Evolutionary conservation across 148 eudicot species (phyloP).

Genomic region (Chenopodium berlandieri): DNA sequence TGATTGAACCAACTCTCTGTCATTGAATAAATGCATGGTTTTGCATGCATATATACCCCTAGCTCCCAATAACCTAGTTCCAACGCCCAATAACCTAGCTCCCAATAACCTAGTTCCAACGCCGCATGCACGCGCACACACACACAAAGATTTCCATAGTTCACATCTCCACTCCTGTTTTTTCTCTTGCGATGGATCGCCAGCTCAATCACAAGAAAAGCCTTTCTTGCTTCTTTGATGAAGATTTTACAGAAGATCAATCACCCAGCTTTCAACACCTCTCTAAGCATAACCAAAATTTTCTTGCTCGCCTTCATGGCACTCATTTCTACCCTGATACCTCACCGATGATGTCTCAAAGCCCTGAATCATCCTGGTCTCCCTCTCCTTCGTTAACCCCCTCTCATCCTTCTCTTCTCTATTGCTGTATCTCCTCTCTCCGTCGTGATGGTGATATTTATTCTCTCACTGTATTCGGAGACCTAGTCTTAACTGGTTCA

Average conservation of each 20-base stretch:
- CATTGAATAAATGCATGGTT: conserved; percentile 2
- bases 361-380: conserved; percentile 49
- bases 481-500: conserved; percentile 48
- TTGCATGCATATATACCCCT: conserved; percentile 2
- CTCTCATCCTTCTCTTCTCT: conserved; percentile 41
- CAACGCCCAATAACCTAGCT: no score
- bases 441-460: conserved; percentile 51
- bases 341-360: conserved; percentile 27
- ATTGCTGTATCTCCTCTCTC: conserved; percentile 61
- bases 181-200: conserved; percentile 12
- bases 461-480: conserved; percentile 37
- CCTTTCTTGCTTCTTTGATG: conserved; percentile 16
- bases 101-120: background rate
- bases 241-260: conserved; percentile 12
- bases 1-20: background rate
- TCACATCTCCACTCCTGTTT: background rate
- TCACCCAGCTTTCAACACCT: conserved; percentile 15
- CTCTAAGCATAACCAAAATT: conserved; percentile 2
- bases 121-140: background rate
- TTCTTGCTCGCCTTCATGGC: background rate
- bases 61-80: background rate
- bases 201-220: conserved; percentile 10
- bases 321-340: conserved; percentile 1
- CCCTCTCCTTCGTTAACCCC: conserved; percentile 42
- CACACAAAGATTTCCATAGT: background rate